Base-by-base conservation (phyloP, 2,329 filamentous ascomycete genomes). In the Venturia nashicola region DNA sequence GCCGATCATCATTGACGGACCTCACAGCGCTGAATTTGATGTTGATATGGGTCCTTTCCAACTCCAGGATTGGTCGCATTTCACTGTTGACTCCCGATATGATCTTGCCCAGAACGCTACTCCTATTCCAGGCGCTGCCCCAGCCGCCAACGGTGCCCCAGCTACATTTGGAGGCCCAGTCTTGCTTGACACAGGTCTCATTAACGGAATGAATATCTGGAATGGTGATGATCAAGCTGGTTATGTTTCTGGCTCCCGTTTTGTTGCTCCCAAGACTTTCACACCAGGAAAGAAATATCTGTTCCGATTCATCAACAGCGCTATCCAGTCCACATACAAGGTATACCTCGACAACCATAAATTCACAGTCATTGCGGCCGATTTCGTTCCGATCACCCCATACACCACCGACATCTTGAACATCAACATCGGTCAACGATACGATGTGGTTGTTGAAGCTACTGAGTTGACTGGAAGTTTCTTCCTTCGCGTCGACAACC, bases 11-110 rank as follows among this genome's bases (percentile, higher is more conserved):
- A 76, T 77, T 65, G 74, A 78, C 62, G 77, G 77, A 5, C 77
- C 77, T 18, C 73, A 76, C 18, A 73, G 72, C 18, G 72, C 71
- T 20, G 76, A 77, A 64, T 79, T 78, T 32, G 85, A 89, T 65
- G 77, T 81, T 60, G 86, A 89, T 68, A 75, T 87, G 0, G 86
- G 46, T 27, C 46, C 51, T 6, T 54, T 65, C 44, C 40, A 77
- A 36, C 66, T 79, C 9, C 73, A 73, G 8, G 78, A 79, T 64
- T 79, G 77, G 77, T 72, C 70, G 61, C 77, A 78, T 66, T 67
- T 67, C 20, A 73, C 75, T 36, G 72, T 73, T 18, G 73, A 76
- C 60, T 69, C 71, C 40, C 71, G 76, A 51, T 76, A 71, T 55
- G 64, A 68, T 23, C 34, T 36, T 11, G 72, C 72, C 12, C 64